phyloP scores from a whole-genome alignment of 2,329 filamentous ascomycete genomes.

The Penicillium brevicompactum region DNA sequence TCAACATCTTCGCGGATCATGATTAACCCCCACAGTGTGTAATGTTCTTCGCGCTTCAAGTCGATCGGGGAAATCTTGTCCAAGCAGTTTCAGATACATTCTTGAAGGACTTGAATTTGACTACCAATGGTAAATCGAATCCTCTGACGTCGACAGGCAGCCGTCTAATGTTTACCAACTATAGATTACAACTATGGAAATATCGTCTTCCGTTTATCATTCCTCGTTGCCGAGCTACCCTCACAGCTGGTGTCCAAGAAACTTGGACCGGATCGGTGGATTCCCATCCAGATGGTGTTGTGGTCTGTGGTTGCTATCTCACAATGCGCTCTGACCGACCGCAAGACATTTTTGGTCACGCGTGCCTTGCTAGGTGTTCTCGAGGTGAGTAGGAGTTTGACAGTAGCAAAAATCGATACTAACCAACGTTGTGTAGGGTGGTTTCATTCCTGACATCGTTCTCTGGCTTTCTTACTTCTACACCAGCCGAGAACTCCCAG shows the following conservation, averaged over 20 bases:
- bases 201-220: conserved; percentile 58
- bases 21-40: conserved; percentile 44
- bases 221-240: conserved; percentile 58
- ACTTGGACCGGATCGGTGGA: conserved; percentile 58
- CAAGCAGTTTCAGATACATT: conserved; percentile 62
- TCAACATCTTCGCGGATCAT: conserved; percentile 8
- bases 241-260: conserved; percentile 60
- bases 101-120: conserved; percentile 43
- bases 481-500: conserved; percentile 65
- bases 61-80: conserved; percentile 60
- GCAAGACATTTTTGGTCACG: conserved; percentile 41
- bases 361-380: conserved; percentile 46
- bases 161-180: conserved; percentile 48
- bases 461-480: conserved; percentile 65
- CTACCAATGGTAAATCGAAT: conserved; percentile 42
- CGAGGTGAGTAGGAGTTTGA: conserved; percentile 54
- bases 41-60: conserved; percentile 62
- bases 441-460: conserved; percentile 65
- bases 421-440: conserved; percentile 39
- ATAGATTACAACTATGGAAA: conserved; percentile 57
- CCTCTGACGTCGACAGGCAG: conserved; percentile 49
- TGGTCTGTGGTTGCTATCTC: conserved; percentile 53
- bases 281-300: conserved; percentile 56
- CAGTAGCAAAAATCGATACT: not conserved
- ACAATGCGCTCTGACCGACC: conserved; percentile 50